These are phyloP conservation scores for Sequoia sempervirens DNA, from an alignment of 75 land plant species.

Conservation along the genomic window DNA sequence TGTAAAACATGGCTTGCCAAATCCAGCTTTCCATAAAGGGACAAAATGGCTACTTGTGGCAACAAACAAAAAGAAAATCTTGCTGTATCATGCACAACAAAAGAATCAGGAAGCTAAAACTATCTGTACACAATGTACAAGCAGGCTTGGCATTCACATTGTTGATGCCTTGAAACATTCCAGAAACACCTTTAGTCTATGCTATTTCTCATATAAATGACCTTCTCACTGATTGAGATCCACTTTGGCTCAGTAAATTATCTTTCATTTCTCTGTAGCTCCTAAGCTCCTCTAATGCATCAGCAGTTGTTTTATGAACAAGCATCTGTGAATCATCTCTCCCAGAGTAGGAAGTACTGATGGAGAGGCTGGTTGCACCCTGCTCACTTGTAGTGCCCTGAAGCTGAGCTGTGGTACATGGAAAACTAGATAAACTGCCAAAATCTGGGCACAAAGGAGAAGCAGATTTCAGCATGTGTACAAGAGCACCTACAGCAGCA, in stretches of 20 bases:
- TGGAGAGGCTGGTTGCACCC: slow-evolving; percentile 18
- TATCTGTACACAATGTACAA: slow-evolving; percentile 7
- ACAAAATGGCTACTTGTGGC: neutral
- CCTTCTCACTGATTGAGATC: neutral
- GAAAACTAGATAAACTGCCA: slow-evolving; percentile 25
- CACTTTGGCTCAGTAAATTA: slow-evolving; percentile 31
- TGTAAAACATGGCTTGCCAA: neutral
- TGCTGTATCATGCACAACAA: neutral
- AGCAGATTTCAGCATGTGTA: slow-evolving; percentile 72
- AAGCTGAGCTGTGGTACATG: slow-evolving; percentile 13
- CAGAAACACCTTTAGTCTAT: neutral
- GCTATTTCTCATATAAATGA: neutral
- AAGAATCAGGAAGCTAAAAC: neutral
- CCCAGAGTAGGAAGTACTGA: slow-evolving; percentile 2
- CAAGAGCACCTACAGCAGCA: slow-evolving; percentile 86
- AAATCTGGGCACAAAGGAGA: slow-evolving; percentile 68
- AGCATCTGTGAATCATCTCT: slow-evolving; percentile 18
- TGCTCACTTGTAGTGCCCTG: slow-evolving; percentile 13
- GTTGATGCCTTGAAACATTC: neutral
- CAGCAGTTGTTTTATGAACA: slow-evolving; percentile 51
- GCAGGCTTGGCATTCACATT: neutral
- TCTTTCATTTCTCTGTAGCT: slow-evolving; percentile 76
- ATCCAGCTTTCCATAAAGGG: neutral
- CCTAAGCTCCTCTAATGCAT: slow-evolving; percentile 79
- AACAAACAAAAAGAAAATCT: neutral